Base-by-base conservation (phyloP, 2,329 filamentous ascomycete genomes). In the Xylaria sp. region DNA sequence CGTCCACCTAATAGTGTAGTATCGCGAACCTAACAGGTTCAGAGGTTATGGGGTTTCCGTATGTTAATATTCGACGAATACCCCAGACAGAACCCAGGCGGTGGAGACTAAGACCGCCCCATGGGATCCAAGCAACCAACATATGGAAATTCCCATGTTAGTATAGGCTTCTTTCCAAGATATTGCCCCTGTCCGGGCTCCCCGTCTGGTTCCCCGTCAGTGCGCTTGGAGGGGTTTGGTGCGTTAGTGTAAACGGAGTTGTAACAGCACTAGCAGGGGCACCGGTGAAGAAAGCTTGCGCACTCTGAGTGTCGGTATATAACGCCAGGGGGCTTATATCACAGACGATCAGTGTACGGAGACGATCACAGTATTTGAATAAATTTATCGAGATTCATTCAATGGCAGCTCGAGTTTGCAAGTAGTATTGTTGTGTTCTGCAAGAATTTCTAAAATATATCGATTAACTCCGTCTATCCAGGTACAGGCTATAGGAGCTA, bases 211-310 rank as follows among this genome's bases (percentile, higher is more conserved):
- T 20, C n/a, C n/a, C 46, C 15, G 52, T 34, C 51, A 37, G 25
- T 60, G 41, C 50, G 18, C 61, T 54, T 13, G 44, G 25, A 46
- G 37, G 15, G n/a, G 60, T 48, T 48, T 46, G 25, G 56, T 57
- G 50, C 52, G 39, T 55, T 63, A 34, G 32, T 32, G 28, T 37
- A n/a, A 41, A 65, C 55, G 9, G 34, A 58, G 39, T 46, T 65
- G 61, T 61, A 68, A 61, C 56, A 57, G 23, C 32, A 44, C 62
- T 63, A 62, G 63, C 63, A 65, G 37, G 66, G 66, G 32, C 52
- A 37, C 15, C 13, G 37, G 25, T 9, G 13, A 13, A 54, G 15
- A 34, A 34, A 18, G 51, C 18, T 54, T 18, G 28, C 51, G 8
- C 51, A 28, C 48, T 51, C 48, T 54, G 4, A 15, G 20, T 18